Base-by-base conservation (phyloP, 1,284 basidiomycete genomes). In the Apiotrichum akiyoshidainum region DNA sequence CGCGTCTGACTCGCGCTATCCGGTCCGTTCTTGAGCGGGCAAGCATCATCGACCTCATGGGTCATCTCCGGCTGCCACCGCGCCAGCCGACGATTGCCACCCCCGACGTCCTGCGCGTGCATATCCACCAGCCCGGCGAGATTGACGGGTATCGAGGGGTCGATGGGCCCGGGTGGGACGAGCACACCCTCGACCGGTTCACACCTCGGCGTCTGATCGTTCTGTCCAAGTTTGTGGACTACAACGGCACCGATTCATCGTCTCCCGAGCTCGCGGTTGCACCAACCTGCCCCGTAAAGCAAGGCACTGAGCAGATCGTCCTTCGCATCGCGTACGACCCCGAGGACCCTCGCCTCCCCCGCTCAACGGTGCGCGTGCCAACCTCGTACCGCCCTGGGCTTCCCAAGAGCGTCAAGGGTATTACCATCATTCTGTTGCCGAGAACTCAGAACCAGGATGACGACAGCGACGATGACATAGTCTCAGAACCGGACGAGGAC, bases 181-280 rank as follows among this genome's bases (percentile, higher is more conserved):
- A 50, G 21, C 48, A 50, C 48, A 50, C 48, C 2, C 48, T 50
- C 48, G 22, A 50, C 35, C 19, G 48, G 13, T 50, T 50, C 13
- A 16, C 35, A 5, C 35, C 48, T 5, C 48, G 48, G 6, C 19
- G 35, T 1, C 35, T 50, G 4, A 35, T 50, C 9, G 31, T 50
- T 19, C 35, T 50, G n/a, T 50, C 48, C 17, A 35, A 35, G 12
- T 22, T 50, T 12, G 13, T 50, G n/a, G 48, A 50, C 35, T 50
- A 50, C 35, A 16, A 13, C n/a, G 39, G 35, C 35, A 50, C 48
- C 2, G 48, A 50, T 35, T 26, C 48, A 22, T 39, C 16, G 1
- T 40, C 48, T 19, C 9, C 35, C 19, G 48, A 37, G 6, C n/a
- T 50, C 9, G 48, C 48, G 5, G 21, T 50, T 7, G 48, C 48